phyloP scores from a whole-genome alignment of 2,329 filamentous ascomycete genomes.

The Pseudocercospora vitis region DNA sequence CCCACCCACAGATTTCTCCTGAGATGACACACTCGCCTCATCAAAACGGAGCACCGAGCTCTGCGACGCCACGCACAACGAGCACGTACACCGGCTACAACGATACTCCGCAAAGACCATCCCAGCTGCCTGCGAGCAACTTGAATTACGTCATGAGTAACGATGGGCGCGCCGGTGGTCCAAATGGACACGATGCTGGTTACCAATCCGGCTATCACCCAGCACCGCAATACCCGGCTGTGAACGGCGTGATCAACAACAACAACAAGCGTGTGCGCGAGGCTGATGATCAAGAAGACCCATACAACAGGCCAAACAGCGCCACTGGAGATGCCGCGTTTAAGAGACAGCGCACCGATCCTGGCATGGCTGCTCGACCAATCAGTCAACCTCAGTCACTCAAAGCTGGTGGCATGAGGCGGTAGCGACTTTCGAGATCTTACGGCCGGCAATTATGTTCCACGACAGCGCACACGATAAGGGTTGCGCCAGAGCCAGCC shows the following conservation, averaged over 20 bases:
- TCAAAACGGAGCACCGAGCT: slow-evolving; percentile 70
- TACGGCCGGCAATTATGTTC: slow-evolving; percentile 20
- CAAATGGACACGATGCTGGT: slow-evolving; percentile 55
- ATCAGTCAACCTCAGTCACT: slow-evolving; percentile 37
- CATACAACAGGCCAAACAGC: slow-evolving; percentile 64
- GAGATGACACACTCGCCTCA: slow-evolving; percentile 85
- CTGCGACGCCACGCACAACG: slow-evolving; percentile 81
- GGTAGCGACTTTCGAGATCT: slow-evolving; percentile 24
- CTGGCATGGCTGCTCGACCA: slow-evolving; percentile 29
- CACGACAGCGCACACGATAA: slow-evolving; percentile 20
- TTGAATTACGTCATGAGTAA: slow-evolving; percentile 89
- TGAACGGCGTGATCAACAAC: slow-evolving; percentile 60
- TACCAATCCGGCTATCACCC: slow-evolving; percentile 66
- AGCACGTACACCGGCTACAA: slow-evolving; percentile 71
- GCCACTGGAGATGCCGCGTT: slow-evolving; percentile 62
- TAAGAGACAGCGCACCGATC: slow-evolving; percentile 74
- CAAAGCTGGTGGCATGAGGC: slow-evolving; percentile 34
- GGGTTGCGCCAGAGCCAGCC: slow-evolving; percentile 20
- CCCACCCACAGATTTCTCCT: slow-evolving; percentile 71
- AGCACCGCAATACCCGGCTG: slow-evolving; percentile 51
- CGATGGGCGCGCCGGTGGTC: slow-evolving; percentile 58
- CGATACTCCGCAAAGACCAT: slow-evolving; percentile 72
- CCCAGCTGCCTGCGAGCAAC: slow-evolving; percentile 69
- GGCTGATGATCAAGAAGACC: slow-evolving; percentile 62
- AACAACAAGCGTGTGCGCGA: slow-evolving; percentile 64